Evolutionary conservation across 1,284 basidiomycete species (phyloP).

Genomic region (Marasmius tenuissimus): DNA sequence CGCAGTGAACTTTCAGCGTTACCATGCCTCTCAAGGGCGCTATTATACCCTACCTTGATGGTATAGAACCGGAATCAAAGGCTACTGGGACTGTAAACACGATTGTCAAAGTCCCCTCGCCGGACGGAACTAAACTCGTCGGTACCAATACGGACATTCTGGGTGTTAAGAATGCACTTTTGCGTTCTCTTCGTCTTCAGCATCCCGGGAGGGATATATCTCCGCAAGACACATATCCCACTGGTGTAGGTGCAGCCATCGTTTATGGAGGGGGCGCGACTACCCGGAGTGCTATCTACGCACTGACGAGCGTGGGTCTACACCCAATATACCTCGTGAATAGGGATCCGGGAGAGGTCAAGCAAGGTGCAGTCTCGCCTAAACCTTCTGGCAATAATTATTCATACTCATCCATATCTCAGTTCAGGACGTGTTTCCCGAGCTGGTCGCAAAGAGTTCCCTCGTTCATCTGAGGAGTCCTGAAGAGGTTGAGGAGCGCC

Average conservation of each 20-base stretch:
- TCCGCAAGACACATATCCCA: slow-evolving; percentile 6
- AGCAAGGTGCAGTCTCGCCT: slow-evolving; percentile 5
- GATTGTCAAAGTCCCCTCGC: slow-evolving; percentile 16
- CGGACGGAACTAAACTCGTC: slow-evolving; percentile 10
- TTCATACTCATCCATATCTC: background rate
- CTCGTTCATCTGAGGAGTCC: slow-evolving; percentile 14
- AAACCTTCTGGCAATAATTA: background rate
- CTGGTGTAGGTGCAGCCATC: slow-evolving; percentile 9
- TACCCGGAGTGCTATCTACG: slow-evolving; percentile 16
- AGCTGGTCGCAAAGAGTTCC: slow-evolving; percentile 7
- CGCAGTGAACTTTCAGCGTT: slow-evolving; percentile 8
- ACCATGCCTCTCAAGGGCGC: slow-evolving; percentile 19
- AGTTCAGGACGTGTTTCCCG: slow-evolving; percentile 12
- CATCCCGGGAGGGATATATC: slow-evolving; percentile 7
- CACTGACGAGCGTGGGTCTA: slow-evolving; percentile 14
- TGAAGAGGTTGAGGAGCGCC: slow-evolving; percentile 10
- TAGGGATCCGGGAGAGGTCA: slow-evolving; percentile 12
- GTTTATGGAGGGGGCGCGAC: slow-evolving; percentile 20
- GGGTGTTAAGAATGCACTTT: slow-evolving; percentile 15
- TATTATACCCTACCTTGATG: slow-evolving; percentile 18
- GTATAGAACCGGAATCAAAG: slow-evolving; percentile 14
- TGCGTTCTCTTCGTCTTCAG: slow-evolving; percentile 12
- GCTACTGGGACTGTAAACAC: slow-evolving; percentile 18
- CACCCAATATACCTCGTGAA: slow-evolving; percentile 19
- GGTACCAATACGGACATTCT: slow-evolving; percentile 20